Base-by-base conservation (phyloP, 495 filamentous ascomycete species). In the Thozetella sp. region DNA sequence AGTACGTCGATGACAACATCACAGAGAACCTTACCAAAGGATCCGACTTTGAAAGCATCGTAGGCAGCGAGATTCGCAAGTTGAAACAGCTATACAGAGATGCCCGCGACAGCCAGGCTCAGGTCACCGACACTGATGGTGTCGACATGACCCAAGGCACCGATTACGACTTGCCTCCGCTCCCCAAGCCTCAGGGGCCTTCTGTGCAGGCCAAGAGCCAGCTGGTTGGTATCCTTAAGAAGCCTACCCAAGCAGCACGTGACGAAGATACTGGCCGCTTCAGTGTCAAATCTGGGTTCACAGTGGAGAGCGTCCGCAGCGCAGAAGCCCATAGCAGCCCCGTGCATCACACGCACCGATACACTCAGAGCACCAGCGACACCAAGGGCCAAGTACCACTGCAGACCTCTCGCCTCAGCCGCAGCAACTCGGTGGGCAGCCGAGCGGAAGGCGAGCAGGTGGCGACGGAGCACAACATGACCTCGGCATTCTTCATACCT, bases 401-500 rank as follows among this genome's bases (percentile, higher is more conserved):
- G 9, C 50, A 66, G 6, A 62, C 62, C 13, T 70, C 71, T 23
- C 66, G 66, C 17, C 57, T 68, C 4, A 66, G 69, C 20, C 70
- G 62, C 53, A 57, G 71, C 56, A 68, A 70, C 57, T 73, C 71
- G 9, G 75, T 72, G 17, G 66, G 62, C 12, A 65, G 43, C 24
- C 72, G 57, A 30, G 59, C 65, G 12, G 64, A 59, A 15, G 20
- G 50, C 0, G 66, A 75, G 25, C 34, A 53, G 15, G 60, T 64
- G 2, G 61, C 63, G 25, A 70, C 63, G 34, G 68, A 75, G 52
- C 83, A 86, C 13, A 86, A 90, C 56, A 88, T 92, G 87, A 93
- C 91, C 0, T 93, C 91, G n/a, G 90, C 88, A 12, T 91, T 93
- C 70, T 80, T 81, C 64, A 72, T 80, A 24, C 75, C 77, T 30